Conservation (phyloP, 2,329 filamentous ascomycete species). For the Paraphaeosphaeria sporulosa region DNA sequence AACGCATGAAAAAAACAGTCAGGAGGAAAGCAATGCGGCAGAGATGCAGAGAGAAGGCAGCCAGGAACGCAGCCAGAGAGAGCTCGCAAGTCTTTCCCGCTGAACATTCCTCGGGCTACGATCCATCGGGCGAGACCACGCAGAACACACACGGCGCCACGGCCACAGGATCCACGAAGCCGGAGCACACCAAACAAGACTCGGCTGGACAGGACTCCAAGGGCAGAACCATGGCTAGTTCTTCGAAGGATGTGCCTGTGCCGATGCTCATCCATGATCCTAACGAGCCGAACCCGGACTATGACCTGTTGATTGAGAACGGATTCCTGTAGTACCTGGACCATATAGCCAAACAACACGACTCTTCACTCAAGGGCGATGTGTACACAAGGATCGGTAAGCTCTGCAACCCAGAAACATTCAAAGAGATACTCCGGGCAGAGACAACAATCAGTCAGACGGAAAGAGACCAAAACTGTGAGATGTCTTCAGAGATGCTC, state of each 20-base stretch:
- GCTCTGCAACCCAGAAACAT: neutral
- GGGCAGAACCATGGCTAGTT: neutral
- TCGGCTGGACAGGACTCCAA: neutral
- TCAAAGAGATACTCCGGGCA: neutral
- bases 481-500: neutral
- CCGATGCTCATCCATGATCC: neutral
- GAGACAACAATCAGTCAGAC: neutral
- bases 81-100: too few species aligned
- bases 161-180: neutral
- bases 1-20: too few species aligned
- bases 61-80: too few species aligned
- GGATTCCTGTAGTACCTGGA: too few species aligned
- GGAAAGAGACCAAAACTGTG: neutral
- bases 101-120: neutral
- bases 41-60: too few species aligned
- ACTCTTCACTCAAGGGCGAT: too few species aligned
- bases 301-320: too few species aligned
- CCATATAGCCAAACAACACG: too few species aligned
- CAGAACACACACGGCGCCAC: neutral
- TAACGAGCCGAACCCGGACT: neutral
- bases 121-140: neutral
- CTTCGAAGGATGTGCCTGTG: neutral
- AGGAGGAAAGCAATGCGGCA: too few species aligned
- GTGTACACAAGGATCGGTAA: neutral
- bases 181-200: neutral